A percentile compares a stretch with the other conserved stretches of the same genome.
Conservation (phyloP, 208 protist genomes). For the Trypanosoma melophagium region DNA sequence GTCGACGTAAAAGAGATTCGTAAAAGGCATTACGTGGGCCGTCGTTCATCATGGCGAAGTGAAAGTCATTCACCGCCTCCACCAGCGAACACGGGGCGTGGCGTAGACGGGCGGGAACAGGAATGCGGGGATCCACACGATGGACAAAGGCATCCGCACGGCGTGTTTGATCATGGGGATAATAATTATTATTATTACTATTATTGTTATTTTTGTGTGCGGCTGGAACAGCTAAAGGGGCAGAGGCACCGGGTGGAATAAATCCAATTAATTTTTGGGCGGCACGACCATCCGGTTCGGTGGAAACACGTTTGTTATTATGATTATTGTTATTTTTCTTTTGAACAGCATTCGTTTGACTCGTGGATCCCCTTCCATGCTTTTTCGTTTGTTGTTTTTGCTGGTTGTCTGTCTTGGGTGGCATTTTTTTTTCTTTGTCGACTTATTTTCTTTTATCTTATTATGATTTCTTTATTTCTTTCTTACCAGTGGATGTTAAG, state of each 20-base stretch:
- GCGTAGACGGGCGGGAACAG: slow-evolving; percentile 67
- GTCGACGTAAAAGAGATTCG: slow-evolving; percentile 66
- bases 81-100: slow-evolving; percentile 65
- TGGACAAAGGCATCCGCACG: slow-evolving; percentile 55
- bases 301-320: not conserved
- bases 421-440: too few relatives aligned
- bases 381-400: slow-evolving; percentile 3
- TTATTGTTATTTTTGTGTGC: not conserved
- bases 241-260: slow-evolving; percentile 25
- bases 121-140: slow-evolving; percentile 70
- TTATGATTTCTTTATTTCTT: too few relatives aligned
- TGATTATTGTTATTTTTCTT: slow-evolving; percentile 8
- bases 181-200: not conserved
- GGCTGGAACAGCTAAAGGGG: too few relatives aligned
- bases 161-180: too few relatives aligned
- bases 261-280: slow-evolving; percentile 23
- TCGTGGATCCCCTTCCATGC: slow-evolving; percentile 4
- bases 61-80: slow-evolving; percentile 93
- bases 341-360: not conserved
- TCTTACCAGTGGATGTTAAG: not conserved
- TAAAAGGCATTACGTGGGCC: slow-evolving; percentile 88
- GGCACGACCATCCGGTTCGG: slow-evolving; percentile 9
- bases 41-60: slow-evolving; percentile 95
- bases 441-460: too few relatives aligned
- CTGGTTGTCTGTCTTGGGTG: not conserved